Base-by-base conservation (phyloP, 1,284 basidiomycete species). In the Moniliophthora roreri region DNA sequence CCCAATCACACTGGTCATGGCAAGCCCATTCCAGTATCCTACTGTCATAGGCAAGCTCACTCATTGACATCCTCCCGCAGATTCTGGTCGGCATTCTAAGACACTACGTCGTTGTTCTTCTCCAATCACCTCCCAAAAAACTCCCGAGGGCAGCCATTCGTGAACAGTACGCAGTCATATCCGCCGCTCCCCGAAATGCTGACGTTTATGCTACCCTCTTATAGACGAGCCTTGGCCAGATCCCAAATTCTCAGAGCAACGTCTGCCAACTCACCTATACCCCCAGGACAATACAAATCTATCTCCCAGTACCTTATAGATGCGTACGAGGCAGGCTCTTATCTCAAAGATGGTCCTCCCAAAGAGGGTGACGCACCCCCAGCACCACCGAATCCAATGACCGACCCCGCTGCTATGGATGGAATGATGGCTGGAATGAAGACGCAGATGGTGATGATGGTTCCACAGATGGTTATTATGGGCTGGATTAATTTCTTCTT, bases 401-500 rank as follows among this genome's bases (percentile, higher is more conserved):
- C 82, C 4, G 95, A 99, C 73, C 93, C 93, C 5, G 83, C 82
- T 36, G 85, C 88, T 47, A 98, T 99, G 95, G 97, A 99, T 58
- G 89, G 89, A 24, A 97, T 99, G 93, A 97, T 99, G 95, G 84
- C 95, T 26, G 93, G 93, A 48, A 93, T 99, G 90, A 99, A 98
- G 79, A 97, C 96, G 48, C 96, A 98, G 73, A 95, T 95, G 79
- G 95, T 98, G 51, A 95, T 96, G 87, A 93, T 93, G 92, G 89
- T 96, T 7, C 93, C 92, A 8, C 93, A 98, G 71, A 98, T 98
- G 87, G 80, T 98, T 59, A 95, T 99, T 63, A 99, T 99, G 97
- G 96, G 95, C 58, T 99, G 97, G 93, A 97, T 99, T 77, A 98
- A 96, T 73, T 95, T 96, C 71, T 99, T 99, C 84, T 99, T 99